Base-by-base conservation (phyloP, 371 early-diverging fungal genomes). In the Syncephalastrum contaminatum region DNA sequence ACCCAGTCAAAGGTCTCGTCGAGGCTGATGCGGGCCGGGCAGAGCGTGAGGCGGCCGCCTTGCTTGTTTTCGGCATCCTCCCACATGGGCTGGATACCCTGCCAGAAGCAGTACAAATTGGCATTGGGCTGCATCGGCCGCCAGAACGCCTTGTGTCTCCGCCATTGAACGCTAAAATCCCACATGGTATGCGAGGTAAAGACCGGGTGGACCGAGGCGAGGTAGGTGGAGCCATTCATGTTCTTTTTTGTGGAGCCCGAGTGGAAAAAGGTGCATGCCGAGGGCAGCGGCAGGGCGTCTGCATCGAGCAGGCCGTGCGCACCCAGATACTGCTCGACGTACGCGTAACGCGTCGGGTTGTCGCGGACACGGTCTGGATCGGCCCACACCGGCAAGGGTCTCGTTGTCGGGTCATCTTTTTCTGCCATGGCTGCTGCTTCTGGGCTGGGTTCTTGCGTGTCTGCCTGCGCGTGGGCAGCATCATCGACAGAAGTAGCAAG, bases 31-130 rank as follows among this genome's bases (percentile, higher is more conserved):
- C 67, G 63, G 13, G 71, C 53, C 7, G 72, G 72, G 25, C 67
- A 73, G 1, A 77, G 24, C 0, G 79, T 73, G 14, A 84, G 53
- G 4, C 84, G 70, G 2, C 84, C 84, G 30, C 84, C 84, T 14
- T 68, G 56, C 56, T 70, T 58, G 59, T 84, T 84, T 24, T 58
- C 63, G n/a, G 63, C 64, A 47, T 84, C 84, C 58, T 84, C 84
- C 84, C 84, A 84, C 77, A 82, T 76, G 36, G 84, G 84, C 41
- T 77, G 70, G 36, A 84, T 70, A 2, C 76, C 81, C 49, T 79
- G 60, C 36, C 71, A 59, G 62, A 84, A 84, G 59, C 81, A 84
- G 43, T 79, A 81, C 39, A 84, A 43, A 41, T 79, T 84, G 36
- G 80, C 82, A 53, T 81, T 75, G 43, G 66, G 55, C 19, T 57